A percentile compares a stretch with the other conserved stretches of the same genome.
phyloP scores from a whole-genome alignment of 345 rosid species.

The Sonneratia caseolaris region DNA sequence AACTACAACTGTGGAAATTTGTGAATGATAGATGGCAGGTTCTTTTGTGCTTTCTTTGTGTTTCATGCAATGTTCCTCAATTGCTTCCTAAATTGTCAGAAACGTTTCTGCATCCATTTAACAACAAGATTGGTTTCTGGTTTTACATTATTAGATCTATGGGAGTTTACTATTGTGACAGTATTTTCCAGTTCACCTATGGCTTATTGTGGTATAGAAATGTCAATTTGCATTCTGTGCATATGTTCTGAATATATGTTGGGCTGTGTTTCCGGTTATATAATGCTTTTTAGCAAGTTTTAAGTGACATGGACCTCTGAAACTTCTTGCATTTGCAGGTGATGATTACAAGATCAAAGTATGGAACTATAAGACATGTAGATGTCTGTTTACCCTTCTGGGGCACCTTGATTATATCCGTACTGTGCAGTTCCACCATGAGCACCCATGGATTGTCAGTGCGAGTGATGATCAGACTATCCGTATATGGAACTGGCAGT shows the following conservation, averaged over 20 bases:
- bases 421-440: slow-evolving; percentile 95
- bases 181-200: not conserved
- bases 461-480: slow-evolving; percentile 99
- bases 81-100: no score
- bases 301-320: not conserved
- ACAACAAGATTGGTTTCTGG: not conserved
- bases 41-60: not conserved
- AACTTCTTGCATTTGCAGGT: slow-evolving; percentile 37
- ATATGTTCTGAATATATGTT: not conserved
- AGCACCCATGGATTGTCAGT: slow-evolving; percentile 97
- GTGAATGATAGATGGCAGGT: not conserved
- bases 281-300: not conserved
- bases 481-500: slow-evolving; percentile 99
- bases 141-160: not conserved
- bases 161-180: not conserved
- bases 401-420: slow-evolving; percentile 98
- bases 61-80: not conserved
- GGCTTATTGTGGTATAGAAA: not conserved
- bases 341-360: slow-evolving; percentile 97
- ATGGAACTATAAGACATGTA: slow-evolving; percentile 87
- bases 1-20: not conserved
- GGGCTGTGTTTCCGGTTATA: not conserved
- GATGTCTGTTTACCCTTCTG: slow-evolving; percentile 87
- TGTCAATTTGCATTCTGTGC: not conserved
- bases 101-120: not conserved